phyloP scores from a whole-genome alignment of 805 yeast genomes.

The Lipomyces anomalus region DNA sequence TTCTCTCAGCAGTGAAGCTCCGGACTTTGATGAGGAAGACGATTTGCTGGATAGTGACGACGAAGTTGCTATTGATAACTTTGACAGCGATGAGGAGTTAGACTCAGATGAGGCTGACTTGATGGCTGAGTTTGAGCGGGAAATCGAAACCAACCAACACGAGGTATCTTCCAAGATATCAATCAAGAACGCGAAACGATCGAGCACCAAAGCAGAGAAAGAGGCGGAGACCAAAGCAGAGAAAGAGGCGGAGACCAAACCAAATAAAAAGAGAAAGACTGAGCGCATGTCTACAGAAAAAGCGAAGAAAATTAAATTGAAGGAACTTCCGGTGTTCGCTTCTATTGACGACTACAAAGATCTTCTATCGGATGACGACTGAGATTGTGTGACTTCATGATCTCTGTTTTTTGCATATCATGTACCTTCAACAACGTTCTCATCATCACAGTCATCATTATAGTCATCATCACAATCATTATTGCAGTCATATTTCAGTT shows the following conservation, averaged over 20 bases:
- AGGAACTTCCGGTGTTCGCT: slow-evolving; percentile 76
- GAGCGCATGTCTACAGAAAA: slow-evolving; percentile 17
- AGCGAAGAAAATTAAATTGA: slow-evolving; percentile 52
- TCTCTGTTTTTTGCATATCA: no score
- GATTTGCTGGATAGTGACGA: slow-evolving; percentile 30
- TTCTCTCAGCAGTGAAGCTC: slow-evolving; percentile 15
- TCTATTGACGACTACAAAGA: slow-evolving; percentile 82
- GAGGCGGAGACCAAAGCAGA: slow-evolving; percentile 25
- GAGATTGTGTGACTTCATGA: slow-evolving; percentile 5
- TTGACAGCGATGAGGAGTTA: slow-evolving; percentile 35
- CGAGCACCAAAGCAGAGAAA: slow-evolving; percentile 30
- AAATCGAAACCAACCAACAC: slow-evolving; percentile 18
- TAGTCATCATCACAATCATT: no score
- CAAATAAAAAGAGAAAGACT: slow-evolving; percentile 25
- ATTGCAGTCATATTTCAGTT: no score
- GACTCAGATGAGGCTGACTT: slow-evolving; percentile 39
- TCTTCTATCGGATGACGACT: slow-evolving; percentile 54
- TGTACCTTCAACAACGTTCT: no score
- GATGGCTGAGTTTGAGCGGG: slow-evolving; percentile 18
- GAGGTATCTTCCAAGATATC: slow-evolving; percentile 1
- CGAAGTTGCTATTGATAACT: slow-evolving; percentile 33
- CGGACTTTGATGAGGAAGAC: slow-evolving; percentile 17
- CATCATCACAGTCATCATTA: no score
- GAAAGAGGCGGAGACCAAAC: slow-evolving; percentile 25
- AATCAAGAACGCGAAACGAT: not conserved